phyloP scores from a whole-genome alignment of 345 rosid genomes.

The Zanthoxylum bungeanum region DNA sequence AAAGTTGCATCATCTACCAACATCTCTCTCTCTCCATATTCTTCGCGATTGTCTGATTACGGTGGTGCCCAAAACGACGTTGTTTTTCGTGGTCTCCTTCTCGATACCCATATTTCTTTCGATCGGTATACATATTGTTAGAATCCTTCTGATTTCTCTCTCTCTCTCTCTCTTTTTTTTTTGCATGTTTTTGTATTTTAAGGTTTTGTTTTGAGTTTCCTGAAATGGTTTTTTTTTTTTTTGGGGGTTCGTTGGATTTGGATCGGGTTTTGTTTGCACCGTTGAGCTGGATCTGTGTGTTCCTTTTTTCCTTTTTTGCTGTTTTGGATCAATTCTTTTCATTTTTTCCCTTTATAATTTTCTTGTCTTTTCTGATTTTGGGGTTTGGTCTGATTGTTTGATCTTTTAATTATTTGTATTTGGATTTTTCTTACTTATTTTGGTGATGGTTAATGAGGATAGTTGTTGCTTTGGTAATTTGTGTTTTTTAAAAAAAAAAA shows the following conservation, averaged over 20 bases:
- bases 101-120: constrained; percentile 3
- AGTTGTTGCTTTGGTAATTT: neutral
- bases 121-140: constrained; percentile 22
- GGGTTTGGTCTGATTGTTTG: neutral
- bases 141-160: neutral
- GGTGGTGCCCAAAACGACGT: neutral
- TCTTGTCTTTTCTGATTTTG: neutral
- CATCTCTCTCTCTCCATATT: constrained; percentile 4
- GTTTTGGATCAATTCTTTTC: neutral
- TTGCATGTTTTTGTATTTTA: neutral
- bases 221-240: neutral
- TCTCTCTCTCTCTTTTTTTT: neutral
- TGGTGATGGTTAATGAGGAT: neutral
- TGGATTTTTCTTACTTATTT: neutral
- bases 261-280: constrained; percentile 23
- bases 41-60: constrained; percentile 8
- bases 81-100: neutral
- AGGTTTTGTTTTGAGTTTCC: neutral
- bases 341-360: neutral
- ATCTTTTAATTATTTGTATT: neutral
- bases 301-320: neutral
- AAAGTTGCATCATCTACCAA: neutral
- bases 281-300: constrained; percentile 3
- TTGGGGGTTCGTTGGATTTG: constrained; percentile 2
- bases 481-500: neutral